A percentile compares a stretch with the other conserved stretches of the same genome.
These are phyloP conservation scores for Aspergillus hancockii DNA, from an alignment of 495 filamentous ascomycete genomes.

Conservation along the genomic window DNA sequence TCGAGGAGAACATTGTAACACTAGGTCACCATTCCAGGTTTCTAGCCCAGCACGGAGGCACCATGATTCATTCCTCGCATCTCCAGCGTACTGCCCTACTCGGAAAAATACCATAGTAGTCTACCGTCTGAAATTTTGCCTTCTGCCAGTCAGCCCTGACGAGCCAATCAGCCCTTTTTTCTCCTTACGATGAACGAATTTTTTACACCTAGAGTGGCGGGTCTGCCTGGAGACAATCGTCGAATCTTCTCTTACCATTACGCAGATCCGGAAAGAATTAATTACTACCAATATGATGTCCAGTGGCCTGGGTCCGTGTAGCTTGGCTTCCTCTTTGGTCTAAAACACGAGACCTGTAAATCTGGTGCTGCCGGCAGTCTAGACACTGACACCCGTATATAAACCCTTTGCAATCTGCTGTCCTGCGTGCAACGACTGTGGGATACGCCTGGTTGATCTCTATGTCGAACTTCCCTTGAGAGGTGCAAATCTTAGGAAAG, in stretches of 20 bases:
- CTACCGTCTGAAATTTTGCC: background rate
- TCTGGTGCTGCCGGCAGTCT: background rate
- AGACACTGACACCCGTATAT: slow-evolving; percentile 14
- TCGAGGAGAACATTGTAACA: background rate
- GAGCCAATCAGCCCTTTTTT: background rate
- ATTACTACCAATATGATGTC: background rate
- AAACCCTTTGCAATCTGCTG: slow-evolving; percentile 3
- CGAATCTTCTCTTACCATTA: background rate
- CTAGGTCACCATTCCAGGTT: too few relatives aligned
- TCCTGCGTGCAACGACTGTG: background rate
- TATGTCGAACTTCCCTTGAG: background rate
- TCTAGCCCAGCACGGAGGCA: too few relatives aligned
- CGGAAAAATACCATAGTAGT: slow-evolving; percentile 21
- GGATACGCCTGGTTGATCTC: background rate
- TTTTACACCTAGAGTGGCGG: background rate
- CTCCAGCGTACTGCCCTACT: slow-evolving; percentile 26
- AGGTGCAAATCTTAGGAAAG: background rate
- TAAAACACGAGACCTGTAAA: slow-evolving; percentile 13
- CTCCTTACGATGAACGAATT: background rate
- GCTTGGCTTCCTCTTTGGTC: slow-evolving; percentile 34
- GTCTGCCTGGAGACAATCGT: background rate
- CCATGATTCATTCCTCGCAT: background rate
- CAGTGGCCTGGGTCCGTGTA: slow-evolving; percentile 9
- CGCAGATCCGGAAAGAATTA: background rate
- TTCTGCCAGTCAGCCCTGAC: background rate